Base-by-base conservation (phyloP, 106 monocot genomes). In the Allium sativum region DNA sequence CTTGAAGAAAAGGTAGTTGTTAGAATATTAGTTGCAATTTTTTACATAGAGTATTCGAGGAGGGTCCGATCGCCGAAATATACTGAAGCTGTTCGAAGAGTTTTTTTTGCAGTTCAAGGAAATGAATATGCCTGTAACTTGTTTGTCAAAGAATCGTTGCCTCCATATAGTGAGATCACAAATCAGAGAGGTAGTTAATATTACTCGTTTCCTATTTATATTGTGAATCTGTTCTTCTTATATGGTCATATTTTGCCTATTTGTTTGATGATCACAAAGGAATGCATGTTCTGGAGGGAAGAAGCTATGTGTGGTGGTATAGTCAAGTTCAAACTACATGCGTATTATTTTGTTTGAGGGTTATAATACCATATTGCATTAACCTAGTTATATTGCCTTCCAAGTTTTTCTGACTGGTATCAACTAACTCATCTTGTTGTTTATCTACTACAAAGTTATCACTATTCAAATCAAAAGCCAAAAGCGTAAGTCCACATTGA, bases 371-470 rank as follows among this genome's bases (percentile, higher is more conserved):
- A 59, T 82, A 90, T 22, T 91, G 83, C 73, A 77, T 90, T 58
- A 52, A 67, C 52, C 61, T 76, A 45, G 71, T 91, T 68, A 77
- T 82, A 22, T 65, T 70, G 58, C 65, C 70, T 48, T 8, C 82
- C 42, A 80, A 90, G 70, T 72, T 65, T 21, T 70, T 87, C 19
- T 64, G 63, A 53, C 65, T 84, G 48, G 87, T 79, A 21, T 77
- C 95, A 54, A 78, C 62, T 6, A 84, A 90, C 81, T 96, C 87
- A 75, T 72, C 91, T 90, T 96, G 91, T 96, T 90, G 90, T 91
- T 80, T n/a, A n/a, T n/a, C n/a, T n/a, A n/a, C n/a, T n/a, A n/a
- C n/a, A n/a, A n/a, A n/a, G n/a, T n/a, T n/a, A n/a, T n/a, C n/a
- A n/a, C n/a, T n/a, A n/a, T n/a, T n/a, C n/a, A n/a, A n/a, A n/a